phyloP scores from a whole-genome alignment of 345 rosid genomes.

The Corchorus capsularis region DNA sequence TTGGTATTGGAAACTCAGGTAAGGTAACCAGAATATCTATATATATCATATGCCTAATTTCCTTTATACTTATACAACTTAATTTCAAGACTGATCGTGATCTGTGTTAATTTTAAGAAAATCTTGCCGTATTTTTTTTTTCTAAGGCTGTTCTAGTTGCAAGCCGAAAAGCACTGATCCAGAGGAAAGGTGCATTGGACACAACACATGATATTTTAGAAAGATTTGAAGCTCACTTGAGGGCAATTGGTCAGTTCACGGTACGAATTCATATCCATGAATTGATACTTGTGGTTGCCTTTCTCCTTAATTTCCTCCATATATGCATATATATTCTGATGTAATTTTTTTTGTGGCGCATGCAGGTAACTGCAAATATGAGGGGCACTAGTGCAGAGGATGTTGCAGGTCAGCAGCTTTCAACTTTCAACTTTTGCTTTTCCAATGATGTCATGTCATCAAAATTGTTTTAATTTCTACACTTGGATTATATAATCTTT shows the following conservation, averaged over 20 bases:
- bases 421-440: not conserved
- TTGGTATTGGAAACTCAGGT: conserved; percentile 84
- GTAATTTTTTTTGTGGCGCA: conserved; percentile 12
- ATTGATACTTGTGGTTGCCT: conserved; percentile 5
- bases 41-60: not conserved
- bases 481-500: too few species aligned
- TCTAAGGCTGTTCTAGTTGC: conserved; percentile 85
- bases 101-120: conserved; percentile 9
- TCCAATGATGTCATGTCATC: not conserved
- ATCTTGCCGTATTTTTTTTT: conserved; percentile 21
- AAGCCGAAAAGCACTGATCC: conserved; percentile 73
- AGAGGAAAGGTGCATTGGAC: conserved; percentile 61
- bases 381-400: conserved; percentile 82
- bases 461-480: not conserved
- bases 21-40: too few species aligned
- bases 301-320: not conserved
- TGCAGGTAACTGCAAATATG: conserved; percentile 92
- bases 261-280: conserved; percentile 43
- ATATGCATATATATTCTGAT: not conserved
- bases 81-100: too few species aligned
- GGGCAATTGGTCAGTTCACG: conserved; percentile 79
- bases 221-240: conserved; percentile 94
- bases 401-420: conserved; percentile 83
- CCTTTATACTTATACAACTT: too few species aligned
- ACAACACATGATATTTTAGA: conserved; percentile 86